Conservation (phyloP, 257 asterid species). For the Nicotiana sylvestris region DNA sequence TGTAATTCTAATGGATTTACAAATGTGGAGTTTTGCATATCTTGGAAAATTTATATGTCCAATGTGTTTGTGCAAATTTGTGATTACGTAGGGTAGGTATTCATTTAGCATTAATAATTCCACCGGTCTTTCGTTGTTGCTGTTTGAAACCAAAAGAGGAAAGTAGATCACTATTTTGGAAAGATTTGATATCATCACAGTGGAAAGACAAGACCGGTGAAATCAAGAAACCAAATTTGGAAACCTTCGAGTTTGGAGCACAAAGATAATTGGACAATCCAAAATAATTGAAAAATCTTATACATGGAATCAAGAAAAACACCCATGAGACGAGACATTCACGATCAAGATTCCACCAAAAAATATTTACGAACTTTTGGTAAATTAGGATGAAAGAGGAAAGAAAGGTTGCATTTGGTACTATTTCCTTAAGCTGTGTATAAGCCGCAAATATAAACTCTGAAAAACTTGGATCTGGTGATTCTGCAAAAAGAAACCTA, state of each 20-base stretch:
- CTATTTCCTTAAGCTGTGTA: too few species aligned
- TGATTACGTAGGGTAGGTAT: constrained; percentile 10
- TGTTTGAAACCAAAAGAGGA: constrained; percentile 42
- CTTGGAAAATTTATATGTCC: not conserved
- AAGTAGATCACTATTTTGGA: constrained; percentile 33
- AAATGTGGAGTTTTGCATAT: not conserved
- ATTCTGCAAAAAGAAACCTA: constrained; percentile 17
- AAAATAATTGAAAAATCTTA: constrained; percentile 17
- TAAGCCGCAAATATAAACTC: not conserved
- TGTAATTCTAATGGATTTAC: too few species aligned
- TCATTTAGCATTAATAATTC: constrained; percentile 27
- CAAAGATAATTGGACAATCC: constrained; percentile 32
- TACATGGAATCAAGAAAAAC: constrained; percentile 3
- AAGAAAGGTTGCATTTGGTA: not conserved
- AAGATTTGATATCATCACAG: constrained; percentile 45
- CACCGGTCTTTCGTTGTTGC: constrained; percentile 10
- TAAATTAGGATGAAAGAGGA: not conserved
- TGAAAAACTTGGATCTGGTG: constrained; percentile 10
- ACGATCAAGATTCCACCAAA: not conserved
- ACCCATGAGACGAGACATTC: not conserved
- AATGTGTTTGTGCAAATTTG: constrained; percentile 4
- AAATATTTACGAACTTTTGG: not conserved
- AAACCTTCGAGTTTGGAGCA: constrained; percentile 22
- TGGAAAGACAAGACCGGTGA: constrained; percentile 61
- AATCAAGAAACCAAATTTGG: constrained; percentile 34